These are phyloP conservation scores for Raddia distichophylla DNA, from an alignment of 176 grass and related monocot genomes.

Conservation along the genomic window DNA sequence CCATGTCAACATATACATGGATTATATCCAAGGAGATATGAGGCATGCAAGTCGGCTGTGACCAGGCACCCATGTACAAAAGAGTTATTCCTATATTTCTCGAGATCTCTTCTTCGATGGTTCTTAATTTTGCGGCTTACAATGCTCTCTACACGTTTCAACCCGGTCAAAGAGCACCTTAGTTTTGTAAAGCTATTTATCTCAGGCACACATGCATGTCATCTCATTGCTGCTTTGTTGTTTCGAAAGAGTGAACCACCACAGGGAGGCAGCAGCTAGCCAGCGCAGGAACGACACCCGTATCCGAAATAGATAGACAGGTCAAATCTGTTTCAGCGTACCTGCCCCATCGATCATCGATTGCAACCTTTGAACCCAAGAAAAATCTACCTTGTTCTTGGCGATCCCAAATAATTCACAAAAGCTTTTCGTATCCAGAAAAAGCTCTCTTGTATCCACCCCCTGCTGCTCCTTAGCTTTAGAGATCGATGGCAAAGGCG, in stretches of 20 bases:
- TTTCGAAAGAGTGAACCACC: too few relatives aligned
- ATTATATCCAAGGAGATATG: too few relatives aligned
- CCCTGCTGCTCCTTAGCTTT: conserved; percentile 4
- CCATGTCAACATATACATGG: too few relatives aligned
- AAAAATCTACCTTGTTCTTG: neutral
- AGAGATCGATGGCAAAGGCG: conserved; percentile 44
- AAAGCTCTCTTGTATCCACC: neutral
- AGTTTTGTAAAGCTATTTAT: too few relatives aligned
- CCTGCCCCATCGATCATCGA: conserved; percentile 27
- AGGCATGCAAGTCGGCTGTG: too few relatives aligned
- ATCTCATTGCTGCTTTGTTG: neutral
- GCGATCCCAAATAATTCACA: conserved; percentile 27
- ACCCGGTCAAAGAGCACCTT: too few relatives aligned
- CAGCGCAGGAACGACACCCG: conserved; percentile 28
- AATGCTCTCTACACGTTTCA: too few relatives aligned
- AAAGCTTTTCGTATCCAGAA: conserved; percentile 4
- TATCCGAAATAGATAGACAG: conserved; percentile 36
- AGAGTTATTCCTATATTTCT: too few relatives aligned
- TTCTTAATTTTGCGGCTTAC: too few relatives aligned
- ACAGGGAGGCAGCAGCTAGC: neutral
- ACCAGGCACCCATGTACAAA: too few relatives aligned
- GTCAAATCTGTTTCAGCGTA: conserved; percentile 43
- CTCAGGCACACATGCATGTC: neutral
- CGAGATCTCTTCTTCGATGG: too few relatives aligned
- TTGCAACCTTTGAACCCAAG: conserved; percentile 43